These are phyloP conservation scores for Sphaerobolus stellatus DNA, from an alignment of 1,284 basidiomycete species.

Conservation along the genomic window DNA sequence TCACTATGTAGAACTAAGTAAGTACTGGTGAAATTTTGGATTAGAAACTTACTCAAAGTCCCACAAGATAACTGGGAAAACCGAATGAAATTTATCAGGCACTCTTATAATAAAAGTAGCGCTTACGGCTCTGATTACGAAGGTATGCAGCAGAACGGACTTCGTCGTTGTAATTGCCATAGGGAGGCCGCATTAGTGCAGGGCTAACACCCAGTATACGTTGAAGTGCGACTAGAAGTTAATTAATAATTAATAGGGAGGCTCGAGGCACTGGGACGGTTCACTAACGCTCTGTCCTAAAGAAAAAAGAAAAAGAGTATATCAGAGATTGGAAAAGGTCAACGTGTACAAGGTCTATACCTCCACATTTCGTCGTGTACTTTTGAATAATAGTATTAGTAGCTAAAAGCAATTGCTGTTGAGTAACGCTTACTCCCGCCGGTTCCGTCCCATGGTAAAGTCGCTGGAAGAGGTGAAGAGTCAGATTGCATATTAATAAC, in stretches of 20 bases:
- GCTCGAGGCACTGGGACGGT: too few species aligned
- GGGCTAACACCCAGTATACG: slow-evolving; percentile 19
- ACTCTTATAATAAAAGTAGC: not conserved
- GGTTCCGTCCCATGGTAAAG: not conserved
- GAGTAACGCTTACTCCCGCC: slow-evolving; percentile 1
- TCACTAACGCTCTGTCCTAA: slow-evolving; percentile 7
- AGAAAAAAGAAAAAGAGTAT: too few species aligned
- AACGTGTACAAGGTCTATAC: too few species aligned
- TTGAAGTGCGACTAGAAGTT: slow-evolving; percentile 11
- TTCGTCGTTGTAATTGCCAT: slow-evolving; percentile 42
- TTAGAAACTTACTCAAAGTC: slow-evolving; percentile 37
- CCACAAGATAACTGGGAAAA: slow-evolving; percentile 39
- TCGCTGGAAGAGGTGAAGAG: slow-evolving; percentile 7
- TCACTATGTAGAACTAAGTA: slow-evolving; percentile 10
- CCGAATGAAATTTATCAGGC: slow-evolving; percentile 23
- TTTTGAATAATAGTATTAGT: too few species aligned
- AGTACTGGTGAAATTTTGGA: slow-evolving; percentile 17
- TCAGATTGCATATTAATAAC: not conserved
- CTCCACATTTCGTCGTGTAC: slow-evolving; percentile 12
- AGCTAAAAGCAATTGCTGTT: not conserved
- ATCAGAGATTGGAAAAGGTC: too few species aligned
- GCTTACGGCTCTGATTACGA: slow-evolving; percentile 21
- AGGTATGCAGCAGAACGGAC: slow-evolving; percentile 41
- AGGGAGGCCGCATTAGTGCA: slow-evolving; percentile 27
- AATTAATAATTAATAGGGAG: not conserved